Percentiles rank a stretch among this genome's conserved stretches.
Evolutionary conservation across 176 grass and related monocot species (phyloP).

Genomic region (Zea mays): DNA sequence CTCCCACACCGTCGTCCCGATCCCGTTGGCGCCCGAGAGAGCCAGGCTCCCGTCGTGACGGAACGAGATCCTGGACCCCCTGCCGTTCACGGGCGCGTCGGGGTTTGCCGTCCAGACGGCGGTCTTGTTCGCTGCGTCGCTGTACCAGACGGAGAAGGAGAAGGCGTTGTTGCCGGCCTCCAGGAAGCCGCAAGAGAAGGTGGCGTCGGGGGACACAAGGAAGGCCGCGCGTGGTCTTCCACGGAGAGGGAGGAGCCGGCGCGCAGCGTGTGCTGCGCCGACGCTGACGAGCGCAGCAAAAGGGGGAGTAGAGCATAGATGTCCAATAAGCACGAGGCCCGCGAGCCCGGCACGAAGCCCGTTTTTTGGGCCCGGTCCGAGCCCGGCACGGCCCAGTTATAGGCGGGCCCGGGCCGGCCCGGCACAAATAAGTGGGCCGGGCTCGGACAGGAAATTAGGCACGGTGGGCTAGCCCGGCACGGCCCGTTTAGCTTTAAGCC

Average conservation of each 20-base stretch:
- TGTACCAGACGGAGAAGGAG: conserved; percentile 67
- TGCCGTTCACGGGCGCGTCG: conserved; percentile 45
- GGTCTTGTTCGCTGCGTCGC: conserved; percentile 30
- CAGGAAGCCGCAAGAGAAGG: conserved; percentile 47
- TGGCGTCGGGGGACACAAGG: conserved; percentile 40
- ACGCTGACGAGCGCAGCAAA: neutral
- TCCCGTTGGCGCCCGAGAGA: conserved; percentile 52
- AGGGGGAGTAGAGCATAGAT: neutral
- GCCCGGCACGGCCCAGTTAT: no score
- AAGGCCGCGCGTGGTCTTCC: conserved; percentile 38
- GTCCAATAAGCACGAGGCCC: no score
- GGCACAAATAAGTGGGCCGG: no score
- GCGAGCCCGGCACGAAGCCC: no score
- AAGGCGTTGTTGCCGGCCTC: conserved; percentile 48
- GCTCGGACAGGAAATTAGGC: no score
- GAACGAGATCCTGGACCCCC: conserved; percentile 44
- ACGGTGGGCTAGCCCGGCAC: no score
- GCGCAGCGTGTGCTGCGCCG: conserved; percentile 25
- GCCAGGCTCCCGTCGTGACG: conserved; percentile 47
- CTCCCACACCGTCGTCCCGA: conserved; percentile 54
- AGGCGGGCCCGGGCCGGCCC: no score
- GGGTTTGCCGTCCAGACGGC: conserved; percentile 64
- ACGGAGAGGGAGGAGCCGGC: conserved; percentile 28
- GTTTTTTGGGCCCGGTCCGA: no score
- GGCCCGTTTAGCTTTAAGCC: no score